These are phyloP conservation scores for Pythium rishiriense DNA, from an alignment of 352 stramenopile genomes.

Conservation along the genomic window DNA sequence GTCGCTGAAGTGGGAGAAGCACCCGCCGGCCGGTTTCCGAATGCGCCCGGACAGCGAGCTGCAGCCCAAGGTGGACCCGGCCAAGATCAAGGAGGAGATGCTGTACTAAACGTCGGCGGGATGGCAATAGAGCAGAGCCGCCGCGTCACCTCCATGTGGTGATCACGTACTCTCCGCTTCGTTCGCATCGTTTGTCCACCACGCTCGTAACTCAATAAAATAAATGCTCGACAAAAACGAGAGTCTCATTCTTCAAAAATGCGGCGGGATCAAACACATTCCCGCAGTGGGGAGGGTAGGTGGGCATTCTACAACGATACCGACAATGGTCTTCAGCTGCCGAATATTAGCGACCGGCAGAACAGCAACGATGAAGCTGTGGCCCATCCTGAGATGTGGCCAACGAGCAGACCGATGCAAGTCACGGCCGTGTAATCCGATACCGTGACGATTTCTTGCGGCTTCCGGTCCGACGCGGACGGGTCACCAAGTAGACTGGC, in stretches of 20 bases:
- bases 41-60: constrained; percentile 91
- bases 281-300: background rate
- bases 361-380: constrained; percentile 53
- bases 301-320: background rate
- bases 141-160: background rate
- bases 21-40: constrained; percentile 82
- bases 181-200: constrained; percentile 7
- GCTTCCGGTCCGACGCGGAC: constrained; percentile 17
- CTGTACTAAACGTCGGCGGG: constrained; percentile 62
- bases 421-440: constrained; percentile 75
- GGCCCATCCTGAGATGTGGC: constrained; percentile 65
- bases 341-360: constrained; percentile 53
- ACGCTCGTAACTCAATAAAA: constrained; percentile 23
- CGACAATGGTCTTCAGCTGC: constrained; percentile 20
- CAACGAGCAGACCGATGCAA: constrained; percentile 53
- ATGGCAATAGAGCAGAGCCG: constrained; percentile 4
- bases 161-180: background rate
- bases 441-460: constrained; percentile 57
- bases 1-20: constrained; percentile 86
- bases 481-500: constrained; percentile 19
- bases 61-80: constrained; percentile 93
- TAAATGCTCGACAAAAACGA: constrained; percentile 18
- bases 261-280: background rate
- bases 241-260: constrained; percentile 2
- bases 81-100: constrained; percentile 90